Percentiles rank a stretch among this genome's conserved stretches.
phyloP scores from a whole-genome alignment of 2,329 filamentous ascomycete genomes.

The Dothistroma pini region DNA sequence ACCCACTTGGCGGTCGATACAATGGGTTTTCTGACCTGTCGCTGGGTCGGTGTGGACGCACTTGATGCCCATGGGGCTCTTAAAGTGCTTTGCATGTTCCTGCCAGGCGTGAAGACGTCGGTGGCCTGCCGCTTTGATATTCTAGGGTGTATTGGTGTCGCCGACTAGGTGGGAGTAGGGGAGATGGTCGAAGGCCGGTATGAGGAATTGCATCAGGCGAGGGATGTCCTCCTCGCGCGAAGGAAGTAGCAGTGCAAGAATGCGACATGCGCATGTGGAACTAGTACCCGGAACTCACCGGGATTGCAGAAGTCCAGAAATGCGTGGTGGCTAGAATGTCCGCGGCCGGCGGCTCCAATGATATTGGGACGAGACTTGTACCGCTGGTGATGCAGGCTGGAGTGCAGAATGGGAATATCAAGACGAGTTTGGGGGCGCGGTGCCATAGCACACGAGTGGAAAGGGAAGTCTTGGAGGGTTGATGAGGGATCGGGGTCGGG shows the following conservation, averaged over 20 bases:
- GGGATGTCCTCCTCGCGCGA: conserved; percentile 24
- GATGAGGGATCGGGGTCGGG: conserved; percentile 22
- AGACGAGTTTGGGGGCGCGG: conserved; percentile 41
- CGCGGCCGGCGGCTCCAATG: conserved; percentile 24
- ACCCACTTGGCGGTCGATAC: conserved; percentile 25
- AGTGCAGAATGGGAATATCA: conserved; percentile 37
- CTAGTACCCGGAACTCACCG: conserved; percentile 36
- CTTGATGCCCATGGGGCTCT: conserved; percentile 19
- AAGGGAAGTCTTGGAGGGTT: conserved; percentile 38
- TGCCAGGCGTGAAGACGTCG: conserved; percentile 25
- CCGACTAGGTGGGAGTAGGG: conserved; percentile 17
- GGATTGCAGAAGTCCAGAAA: conserved; percentile 36
- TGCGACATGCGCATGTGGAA: conserved; percentile 37
- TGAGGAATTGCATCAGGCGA: conserved; percentile 22
- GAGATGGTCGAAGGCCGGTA: conserved; percentile 18
- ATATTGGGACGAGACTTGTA: conserved; percentile 30
- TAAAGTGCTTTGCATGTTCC: conserved; percentile 17
- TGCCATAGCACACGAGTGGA: conserved; percentile 40
- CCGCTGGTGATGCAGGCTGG: conserved; percentile 39
- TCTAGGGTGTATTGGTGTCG: conserved; percentile 17
- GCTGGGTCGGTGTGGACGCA: conserved; percentile 21
- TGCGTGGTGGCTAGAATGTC: conserved; percentile 35
- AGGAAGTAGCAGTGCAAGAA: conserved; percentile 46
- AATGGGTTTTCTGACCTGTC: conserved; percentile 20
- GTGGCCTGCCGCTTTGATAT: conserved; percentile 11